These are phyloP conservation scores for Daldinia grandis DNA, from an alignment of 495 filamentous ascomycete species.

Conservation along the genomic window DNA sequence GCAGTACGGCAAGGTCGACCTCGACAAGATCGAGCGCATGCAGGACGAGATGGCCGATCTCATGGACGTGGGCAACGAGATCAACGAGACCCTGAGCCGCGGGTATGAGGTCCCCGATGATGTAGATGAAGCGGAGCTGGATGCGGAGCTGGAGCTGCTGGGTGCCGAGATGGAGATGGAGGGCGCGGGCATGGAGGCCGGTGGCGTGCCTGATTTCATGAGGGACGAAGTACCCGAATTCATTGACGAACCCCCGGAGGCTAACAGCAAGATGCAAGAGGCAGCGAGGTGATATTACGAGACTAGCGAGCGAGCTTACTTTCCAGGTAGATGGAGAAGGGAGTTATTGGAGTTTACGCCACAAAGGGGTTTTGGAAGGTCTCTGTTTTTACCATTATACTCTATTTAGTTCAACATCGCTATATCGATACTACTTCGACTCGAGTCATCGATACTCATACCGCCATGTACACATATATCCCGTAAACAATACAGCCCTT, in stretches of 20 bases:
- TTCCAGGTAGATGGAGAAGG: neutral
- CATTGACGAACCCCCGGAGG: conserved; percentile 80
- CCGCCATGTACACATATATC: neutral
- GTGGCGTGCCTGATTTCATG: conserved; percentile 83
- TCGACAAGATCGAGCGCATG: conserved; percentile 96
- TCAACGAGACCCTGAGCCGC: conserved; percentile 92
- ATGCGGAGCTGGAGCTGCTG: conserved; percentile 94
- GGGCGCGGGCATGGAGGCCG: conserved; percentile 62
- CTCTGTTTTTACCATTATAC: conserved; percentile 18
- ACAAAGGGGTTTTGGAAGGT: conserved; percentile 3
- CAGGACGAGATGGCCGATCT: conserved; percentile 99
- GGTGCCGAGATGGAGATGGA: conserved; percentile 89
- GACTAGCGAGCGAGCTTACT: neutral
- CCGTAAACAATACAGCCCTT: neutral
- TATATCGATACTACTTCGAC: neutral
- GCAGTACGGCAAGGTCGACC: conserved; percentile 96
- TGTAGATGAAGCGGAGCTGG: conserved; percentile 96
- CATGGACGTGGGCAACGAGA: conserved; percentile 98
- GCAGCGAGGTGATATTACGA: conserved; percentile 63
- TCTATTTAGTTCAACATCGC: conserved; percentile 16
- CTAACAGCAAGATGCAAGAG: conserved; percentile 78
- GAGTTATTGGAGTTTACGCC: conserved; percentile 34
- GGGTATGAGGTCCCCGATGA: conserved; percentile 97
- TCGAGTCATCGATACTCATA: neutral
- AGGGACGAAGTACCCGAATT: conserved; percentile 90